Evolutionary conservation across 768 basidiomycete species (phyloP), one percentile per base, ranked within the genome.

Genomic region (Sporobolomyces roseus): DNA sequence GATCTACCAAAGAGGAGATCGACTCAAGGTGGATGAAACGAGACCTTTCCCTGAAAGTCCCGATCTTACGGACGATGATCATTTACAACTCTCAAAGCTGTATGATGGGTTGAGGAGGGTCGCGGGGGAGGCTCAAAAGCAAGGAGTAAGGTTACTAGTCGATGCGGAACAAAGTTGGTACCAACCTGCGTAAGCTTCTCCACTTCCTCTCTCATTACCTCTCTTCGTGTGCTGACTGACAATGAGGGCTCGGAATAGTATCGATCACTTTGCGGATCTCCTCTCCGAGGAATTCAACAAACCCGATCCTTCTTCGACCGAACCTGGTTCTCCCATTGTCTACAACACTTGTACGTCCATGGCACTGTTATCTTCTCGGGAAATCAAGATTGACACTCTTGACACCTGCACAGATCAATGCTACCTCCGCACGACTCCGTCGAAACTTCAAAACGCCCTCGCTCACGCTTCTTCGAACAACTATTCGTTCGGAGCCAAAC

Each of bases 111-210:
- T 77, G 14, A 51, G 74, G 25, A 54, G 48, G 12, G 64, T 77
- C n/a, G 54, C 66, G 27, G 7, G n/a, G 23, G 65, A 68, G n/a
- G 75, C 76, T 10, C 51, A 50, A 38, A 48, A 54, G 32, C 63
- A 63, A 30, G 74, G 75, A 14, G 74, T 76, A 2, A 67, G 76
- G 30, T 60, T 77, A 35, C 30, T 72, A 23, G 71, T 77, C 36
- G 76, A 77, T 51, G 75, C 76, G 23, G 76, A 77, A 68, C 72
- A 76, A 56, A 70, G 73, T n/a, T 75, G 74, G 73, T 75, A 58
- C 71, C 75, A 77, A 68, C 74, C 74, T 19, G 71, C 67, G 51
- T 63, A 30, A 56, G 61, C 61, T 23, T 32, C 50, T 32, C 13
- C 19, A 6, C 50, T 32, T 12, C 30, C 50, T 30, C 50, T 16